Conservation (phyloP, 2,329 filamentous ascomycete genomes). For the Penicillium sp. region DNA sequence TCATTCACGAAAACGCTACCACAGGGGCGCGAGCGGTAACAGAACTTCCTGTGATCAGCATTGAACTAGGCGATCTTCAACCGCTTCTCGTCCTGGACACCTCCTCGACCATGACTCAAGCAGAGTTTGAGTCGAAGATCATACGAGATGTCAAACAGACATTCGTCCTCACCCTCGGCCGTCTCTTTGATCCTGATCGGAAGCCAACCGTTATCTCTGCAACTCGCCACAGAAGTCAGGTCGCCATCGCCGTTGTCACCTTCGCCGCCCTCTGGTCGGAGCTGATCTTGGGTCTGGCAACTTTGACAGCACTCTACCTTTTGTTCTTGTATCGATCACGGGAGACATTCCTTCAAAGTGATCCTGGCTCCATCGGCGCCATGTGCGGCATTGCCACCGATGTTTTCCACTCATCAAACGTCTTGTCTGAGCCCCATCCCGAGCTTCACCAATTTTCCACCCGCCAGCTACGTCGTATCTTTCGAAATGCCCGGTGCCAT, state of each 20-base stretch:
- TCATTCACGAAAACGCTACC: conserved; percentile 29
- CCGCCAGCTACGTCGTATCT: conserved; percentile 30
- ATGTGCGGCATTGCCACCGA: conserved; percentile 38
- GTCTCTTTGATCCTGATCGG: conserved; percentile 32
- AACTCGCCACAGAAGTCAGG: conserved; percentile 23
- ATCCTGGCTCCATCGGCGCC: conserved; percentile 34
- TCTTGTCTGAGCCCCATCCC: conserved; percentile 25
- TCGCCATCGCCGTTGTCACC: conserved; percentile 30
- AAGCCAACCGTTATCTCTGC: conserved; percentile 22
- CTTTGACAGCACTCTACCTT: conserved; percentile 25
- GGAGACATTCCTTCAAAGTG: conserved; percentile 31
- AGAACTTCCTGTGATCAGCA: conserved; percentile 33
- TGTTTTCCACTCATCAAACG: conserved; percentile 28
- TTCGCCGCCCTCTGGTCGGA: conserved; percentile 33
- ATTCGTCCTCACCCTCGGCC: conserved; percentile 32
- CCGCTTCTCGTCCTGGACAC: conserved; percentile 31
- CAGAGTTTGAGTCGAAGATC: conserved; percentile 29
- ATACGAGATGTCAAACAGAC: conserved; percentile 29
- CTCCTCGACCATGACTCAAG: conserved; percentile 28
- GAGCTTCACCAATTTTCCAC: conserved; percentile 37
- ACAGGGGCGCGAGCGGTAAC: conserved; percentile 28
- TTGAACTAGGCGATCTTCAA: conserved; percentile 31
- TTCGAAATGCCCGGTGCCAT: conserved; percentile 28
- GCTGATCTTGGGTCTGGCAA: conserved; percentile 27
- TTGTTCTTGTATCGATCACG: conserved; percentile 30